Conservation (phyloP, 371 early-diverging fungal genomes). For the Mucor piriformis region DNA sequence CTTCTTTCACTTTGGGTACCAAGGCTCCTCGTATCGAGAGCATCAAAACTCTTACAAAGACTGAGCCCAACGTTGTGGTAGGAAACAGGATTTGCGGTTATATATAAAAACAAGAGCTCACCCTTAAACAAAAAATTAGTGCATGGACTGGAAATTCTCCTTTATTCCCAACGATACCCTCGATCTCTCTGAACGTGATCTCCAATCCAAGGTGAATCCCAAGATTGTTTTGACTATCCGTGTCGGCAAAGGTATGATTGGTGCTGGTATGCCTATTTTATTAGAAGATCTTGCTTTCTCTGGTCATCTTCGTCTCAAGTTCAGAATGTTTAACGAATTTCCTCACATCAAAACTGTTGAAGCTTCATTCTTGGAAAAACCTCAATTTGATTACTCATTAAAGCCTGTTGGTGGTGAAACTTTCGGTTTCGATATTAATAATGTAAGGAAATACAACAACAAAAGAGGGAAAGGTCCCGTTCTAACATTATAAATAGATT, state of each 20-base stretch:
- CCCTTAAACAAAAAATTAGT: too few relatives aligned
- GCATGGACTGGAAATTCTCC: constrained; percentile 79
- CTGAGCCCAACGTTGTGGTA: constrained; percentile 86
- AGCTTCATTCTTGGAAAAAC: constrained; percentile 88
- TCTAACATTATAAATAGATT: constrained; percentile 58
- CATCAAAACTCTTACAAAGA: constrained; percentile 82
- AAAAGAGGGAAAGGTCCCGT: neutral
- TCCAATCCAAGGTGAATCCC: constrained; percentile 81
- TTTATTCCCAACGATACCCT: constrained; percentile 83
- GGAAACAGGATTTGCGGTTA: too few relatives aligned
- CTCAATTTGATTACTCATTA: constrained; percentile 92
- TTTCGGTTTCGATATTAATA: constrained; percentile 82
- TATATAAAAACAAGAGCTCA: constrained; percentile 4
- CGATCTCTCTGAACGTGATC: constrained; percentile 71
- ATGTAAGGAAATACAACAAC: constrained; percentile 48
- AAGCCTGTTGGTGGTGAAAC: constrained; percentile 94
- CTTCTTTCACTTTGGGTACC: constrained; percentile 96
- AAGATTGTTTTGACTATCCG: constrained; percentile 90
- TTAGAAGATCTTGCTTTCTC: constrained; percentile 92
- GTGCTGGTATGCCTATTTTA: constrained; percentile 90
- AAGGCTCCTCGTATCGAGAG: constrained; percentile 93
- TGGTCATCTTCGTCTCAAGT: constrained; percentile 80
- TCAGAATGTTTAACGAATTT: constrained; percentile 84
- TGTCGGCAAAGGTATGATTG: constrained; percentile 84
- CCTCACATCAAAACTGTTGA: constrained; percentile 93